Base-by-base conservation (phyloP, 345 rosid species). In the Salix suchowensis region DNA sequence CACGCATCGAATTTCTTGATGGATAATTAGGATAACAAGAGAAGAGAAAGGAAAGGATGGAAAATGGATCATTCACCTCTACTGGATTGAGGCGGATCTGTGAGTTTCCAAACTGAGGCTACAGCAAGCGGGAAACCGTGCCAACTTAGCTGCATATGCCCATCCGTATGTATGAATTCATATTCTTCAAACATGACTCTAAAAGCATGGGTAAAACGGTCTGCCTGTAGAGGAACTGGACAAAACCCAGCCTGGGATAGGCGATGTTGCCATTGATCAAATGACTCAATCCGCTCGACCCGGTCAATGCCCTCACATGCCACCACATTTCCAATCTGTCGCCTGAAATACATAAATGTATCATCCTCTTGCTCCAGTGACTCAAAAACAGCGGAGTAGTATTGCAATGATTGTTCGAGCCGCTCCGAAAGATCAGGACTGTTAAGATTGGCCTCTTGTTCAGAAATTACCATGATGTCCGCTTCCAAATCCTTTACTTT, bases 231-330 rank as follows among this genome's bases (percentile, higher is more conserved):
- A 19, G 55, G 55, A 50, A 16, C 8, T 50, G 94, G 87, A 74
- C 79, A 70, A 70, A 95, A 91, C 9, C 97, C 97, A 12, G 89
- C 87, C 14, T 73, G 76, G 7, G 71, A 66, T 21, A 91, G 85
- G 77, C 93, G 91, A 7, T 9, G 30, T 66, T 87, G 83, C 98
- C 98, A 92, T 77, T 82, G 83, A 1, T 81, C 71, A 52, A 91
- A 71, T 61, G 93, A 89, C 84, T 95, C 96, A 76, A 92, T 95
- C 55, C 97, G 76, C 82, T 50, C 55, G 2, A 16, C 26, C 44
- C n/a, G 67, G 55, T 50, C n/a, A 16, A 16, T 6, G 55, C 55
- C 55, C 8, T 95, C 98, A 13, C 66, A 26, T 18, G 66, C 66
- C 36, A 62, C 66, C 34, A 62, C 36, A 62, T 62, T 62, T 6